Evolutionary conservation across 2,329 filamentous ascomycete genomes (phyloP), one percentile per base, ranked within the genome.

Genomic region (Apiospora arundinis): DNA sequence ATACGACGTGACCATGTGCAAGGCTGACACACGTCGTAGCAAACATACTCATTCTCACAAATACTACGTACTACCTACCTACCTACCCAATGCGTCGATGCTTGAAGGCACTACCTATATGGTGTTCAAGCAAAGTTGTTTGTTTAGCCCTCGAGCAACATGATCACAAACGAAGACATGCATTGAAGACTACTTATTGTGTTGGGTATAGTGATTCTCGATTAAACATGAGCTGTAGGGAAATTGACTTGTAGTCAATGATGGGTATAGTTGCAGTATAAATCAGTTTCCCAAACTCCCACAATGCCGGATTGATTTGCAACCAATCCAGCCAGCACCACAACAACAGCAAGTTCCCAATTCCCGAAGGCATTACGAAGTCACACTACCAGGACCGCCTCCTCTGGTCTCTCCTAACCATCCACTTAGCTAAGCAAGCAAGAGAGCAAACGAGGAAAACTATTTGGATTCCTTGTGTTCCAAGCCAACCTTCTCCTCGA

Each of bases 401-500:
- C 32, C 32, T 21, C 25, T 23, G 11, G 0, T n/a, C 21, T 14
- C 42, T 21, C 42, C 28, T 4, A 11, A n/a, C 4, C 37, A 8
- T 40, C 11, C 18, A 63, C 56, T 63, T 40, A 63, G 32, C 32
- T 14, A 14, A 37, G 42, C n/a, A 42, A 67, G 40, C 40, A 16
- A 23, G 21, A 6, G 2, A 44, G 32, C 28, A 14, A 52, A 0
- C 28, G n/a, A 42, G 12, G 25, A n/a, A 16, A 42, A 18, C 37
- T 69, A 56, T 25, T 37, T 56, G 12, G 37, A 23, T n/a, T 73
- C 73, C 70, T 77, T 74, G 66, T 78, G 74, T 48, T 77, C 76
- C 68, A 77, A 67, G 14, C 71, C 77, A 45, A 80, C 70, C 77
- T 82, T 82, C 74, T 83, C 80, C 60, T 81, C 79, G 3, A 78